These are phyloP conservation scores for Artemisia tridentata DNA, from an alignment of 129 eudicot species.

Conservation along the genomic window DNA sequence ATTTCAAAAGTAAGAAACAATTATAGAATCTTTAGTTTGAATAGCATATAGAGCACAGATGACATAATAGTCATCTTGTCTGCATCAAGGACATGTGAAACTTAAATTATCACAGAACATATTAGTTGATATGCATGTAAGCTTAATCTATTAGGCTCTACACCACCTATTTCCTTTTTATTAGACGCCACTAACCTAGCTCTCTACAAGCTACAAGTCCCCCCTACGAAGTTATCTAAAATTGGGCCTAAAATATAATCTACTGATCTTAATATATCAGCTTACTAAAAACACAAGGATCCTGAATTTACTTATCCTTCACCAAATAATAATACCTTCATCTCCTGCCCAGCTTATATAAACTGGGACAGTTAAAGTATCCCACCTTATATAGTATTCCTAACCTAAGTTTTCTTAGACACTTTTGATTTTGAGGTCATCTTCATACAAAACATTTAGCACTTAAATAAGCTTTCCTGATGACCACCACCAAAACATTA, in stretches of 20 bases:
- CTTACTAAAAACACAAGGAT: constrained; percentile 1
- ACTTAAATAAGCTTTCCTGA: not conserved
- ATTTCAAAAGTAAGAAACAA: not conserved
- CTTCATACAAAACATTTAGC: not conserved
- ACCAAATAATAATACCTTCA: not conserved
- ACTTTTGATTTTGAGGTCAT: not conserved
- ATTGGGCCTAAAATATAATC: not conserved
- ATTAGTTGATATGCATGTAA: too few species aligned
- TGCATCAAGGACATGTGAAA: too few species aligned
- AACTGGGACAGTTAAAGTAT: not conserved
- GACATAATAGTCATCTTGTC: too few species aligned
- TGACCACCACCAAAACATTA: too few species aligned
- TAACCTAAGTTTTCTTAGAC: too few species aligned
- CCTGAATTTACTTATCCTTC: not conserved
- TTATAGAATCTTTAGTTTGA: not conserved
- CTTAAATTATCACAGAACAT: too few species aligned
- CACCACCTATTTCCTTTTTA: constrained; percentile 4
- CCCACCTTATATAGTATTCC: not conserved
- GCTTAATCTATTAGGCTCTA: not conserved
- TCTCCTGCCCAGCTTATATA: not conserved
- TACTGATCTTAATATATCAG: not conserved
- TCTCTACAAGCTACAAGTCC: not conserved
- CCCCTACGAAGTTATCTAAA: too few species aligned
- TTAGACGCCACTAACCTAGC: not conserved
- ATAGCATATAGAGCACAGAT: too few species aligned